Percentiles rank a stretch among this genome's conserved stretches.
These are phyloP conservation scores for Alternaria longipes DNA, from an alignment of 2,329 filamentous ascomycete species.

Conservation along the genomic window DNA sequence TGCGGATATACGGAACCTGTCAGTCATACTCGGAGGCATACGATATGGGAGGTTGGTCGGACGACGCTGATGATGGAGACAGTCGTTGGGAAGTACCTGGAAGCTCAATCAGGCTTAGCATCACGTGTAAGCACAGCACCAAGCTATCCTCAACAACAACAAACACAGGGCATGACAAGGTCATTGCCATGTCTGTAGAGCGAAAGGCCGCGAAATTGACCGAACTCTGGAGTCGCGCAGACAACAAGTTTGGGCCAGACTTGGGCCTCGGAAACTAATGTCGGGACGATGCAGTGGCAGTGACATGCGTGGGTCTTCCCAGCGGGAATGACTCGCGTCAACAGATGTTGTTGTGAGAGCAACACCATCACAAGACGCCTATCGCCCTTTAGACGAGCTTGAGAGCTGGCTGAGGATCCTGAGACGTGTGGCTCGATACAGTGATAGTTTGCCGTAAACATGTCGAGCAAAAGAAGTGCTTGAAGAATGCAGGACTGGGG, in stretches of 20 bases:
- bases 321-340: conserved; percentile 13
- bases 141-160: background rate
- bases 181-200: background rate
- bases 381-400: accelerated
- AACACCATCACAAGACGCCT: accelerated
- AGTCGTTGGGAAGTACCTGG: no score
- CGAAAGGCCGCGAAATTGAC: background rate
- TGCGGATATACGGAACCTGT: no score
- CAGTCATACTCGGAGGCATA: no score
- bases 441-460: background rate
- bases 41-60: no score
- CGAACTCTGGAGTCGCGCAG: background rate
- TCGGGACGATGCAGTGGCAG: conserved; percentile 9
- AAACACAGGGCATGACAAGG: background rate
- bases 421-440: background rate
- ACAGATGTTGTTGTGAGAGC: background rate
- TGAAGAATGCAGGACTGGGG: conserved; percentile 1
- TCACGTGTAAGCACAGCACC: no score
- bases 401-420: background rate
- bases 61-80: no score
- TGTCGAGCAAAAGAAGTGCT: background rate
- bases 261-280: conserved; percentile 12
- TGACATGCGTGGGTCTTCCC: conserved; percentile 13
- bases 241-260: conserved; percentile 1
- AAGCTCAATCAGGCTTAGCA: no score